Base-by-base conservation (phyloP, 768 basidiomycete genomes). In the Ramaria sp. region DNA sequence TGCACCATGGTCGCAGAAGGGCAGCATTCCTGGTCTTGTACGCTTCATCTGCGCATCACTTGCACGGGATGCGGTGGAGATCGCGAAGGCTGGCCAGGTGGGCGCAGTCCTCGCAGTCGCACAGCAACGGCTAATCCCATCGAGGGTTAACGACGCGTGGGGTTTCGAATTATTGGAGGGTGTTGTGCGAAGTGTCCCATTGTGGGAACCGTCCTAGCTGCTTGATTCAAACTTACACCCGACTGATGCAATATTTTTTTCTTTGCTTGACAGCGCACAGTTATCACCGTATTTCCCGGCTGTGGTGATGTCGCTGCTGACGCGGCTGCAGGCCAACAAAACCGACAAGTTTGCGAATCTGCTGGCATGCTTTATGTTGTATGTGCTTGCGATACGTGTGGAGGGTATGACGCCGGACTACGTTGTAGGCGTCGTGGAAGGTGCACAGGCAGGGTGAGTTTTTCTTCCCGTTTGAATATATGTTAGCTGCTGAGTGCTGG, bases 21-120 rank as follows among this genome's bases (percentile, higher is more conserved):
- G 96, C 10, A 93, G 86, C 63, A 82, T 99, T 41, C 96, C 96
- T 0, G 94, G 93, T 1, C 77, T 99, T 1, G 92, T 95, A 18
- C 82, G 88, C 60, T 72, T 97, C 16, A 73, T 97, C 50, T 84
- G 84, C 50, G 89, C 91, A 6, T 92, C 89, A 70, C 71, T 99
- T 13, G 69, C 75, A 0, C 76, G 85, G 28, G 93, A 90, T 54
- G 77, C 79, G 9, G 62, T 63, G 1, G 72, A 79, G 59, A 87
- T 97, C 76, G 72, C 83, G 28, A 74, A 71, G 8, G 69, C 77
- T 15, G 83, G 83, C 0, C 92, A 95, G 63, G 70, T 92, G 13
- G 77, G 80, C 24, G 77, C 80, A 4, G 79, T 97, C 12, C 72
- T 97, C 30, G 95, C 88, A 45, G 85, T 99, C 52, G 74, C 85